A percentile compares a stretch with the other conserved stretches of the same genome.
Conservation (phyloP, 352 stramenopile genomes). For the Pythium guiyangense region DNA sequence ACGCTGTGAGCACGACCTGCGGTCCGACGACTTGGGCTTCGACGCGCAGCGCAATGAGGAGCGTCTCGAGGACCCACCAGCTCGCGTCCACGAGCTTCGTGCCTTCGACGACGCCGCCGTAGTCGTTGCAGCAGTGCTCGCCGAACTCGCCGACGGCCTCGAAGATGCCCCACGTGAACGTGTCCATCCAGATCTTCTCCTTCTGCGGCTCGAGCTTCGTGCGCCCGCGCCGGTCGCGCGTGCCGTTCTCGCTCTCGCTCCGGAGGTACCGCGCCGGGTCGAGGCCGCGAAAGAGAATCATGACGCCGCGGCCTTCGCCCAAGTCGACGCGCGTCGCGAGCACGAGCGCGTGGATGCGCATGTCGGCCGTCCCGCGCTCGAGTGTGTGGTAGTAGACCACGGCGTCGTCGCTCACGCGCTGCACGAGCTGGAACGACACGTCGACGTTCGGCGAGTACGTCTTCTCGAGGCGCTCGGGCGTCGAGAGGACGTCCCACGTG, state of each 20-base stretch:
- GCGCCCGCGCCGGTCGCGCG: conserved; percentile 49
- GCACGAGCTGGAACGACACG: conserved; percentile 57
- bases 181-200: conserved; percentile 62
- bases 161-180: conserved; percentile 69
- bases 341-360: conserved; percentile 58
- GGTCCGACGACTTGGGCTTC: conserved; percentile 47
- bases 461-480: conserved; percentile 35
- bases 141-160: conserved; percentile 29
- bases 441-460: conserved; percentile 49
- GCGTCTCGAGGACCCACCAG: conserved; percentile 73
- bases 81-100: conserved; percentile 46
- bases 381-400: conserved; percentile 74
- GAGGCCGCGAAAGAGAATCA: conserved; percentile 51
- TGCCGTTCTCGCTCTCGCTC: conserved; percentile 36
- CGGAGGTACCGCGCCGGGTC: conserved; percentile 53
- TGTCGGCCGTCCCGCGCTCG: conserved; percentile 40
- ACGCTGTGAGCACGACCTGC: conserved; percentile 13
- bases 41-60: conserved; percentile 58
- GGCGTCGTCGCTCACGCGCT: conserved; percentile 49
- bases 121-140: conserved; percentile 47
- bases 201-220: conserved; percentile 41
- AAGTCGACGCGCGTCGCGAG: conserved; percentile 53
- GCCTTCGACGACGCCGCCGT: conserved; percentile 55
- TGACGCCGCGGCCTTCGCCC: conserved; percentile 26
- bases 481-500: conserved; percentile 50